Evolutionary conservation across 2,329 filamentous ascomycete species (phyloP).

Genomic region (Fusarium gaditjirri): DNA sequence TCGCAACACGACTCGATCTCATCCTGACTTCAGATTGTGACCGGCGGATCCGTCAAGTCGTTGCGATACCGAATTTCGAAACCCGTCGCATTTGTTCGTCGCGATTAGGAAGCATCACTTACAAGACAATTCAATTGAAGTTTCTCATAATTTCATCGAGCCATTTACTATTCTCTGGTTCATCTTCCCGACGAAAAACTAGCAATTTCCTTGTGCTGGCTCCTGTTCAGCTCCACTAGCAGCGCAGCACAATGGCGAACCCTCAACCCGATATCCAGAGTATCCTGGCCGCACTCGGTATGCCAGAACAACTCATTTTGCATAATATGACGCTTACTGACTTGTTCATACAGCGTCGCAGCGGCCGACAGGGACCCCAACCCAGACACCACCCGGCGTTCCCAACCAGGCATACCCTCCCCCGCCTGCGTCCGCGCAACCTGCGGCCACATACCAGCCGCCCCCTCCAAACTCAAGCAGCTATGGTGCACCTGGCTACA

Average conservation of each 20-base stretch:
- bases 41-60: conserved; percentile 14
- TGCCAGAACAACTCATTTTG: conserved; percentile 32
- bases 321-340: conserved; percentile 32
- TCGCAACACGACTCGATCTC: conserved; percentile 35
- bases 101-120: neutral
- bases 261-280: conserved; percentile 50
- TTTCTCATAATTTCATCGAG: neutral
- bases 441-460: conserved; percentile 52
- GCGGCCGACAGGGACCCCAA: conserved; percentile 54
- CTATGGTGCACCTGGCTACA: conserved; percentile 51
- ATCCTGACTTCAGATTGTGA: conserved; percentile 36
- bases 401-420: conserved; percentile 54
- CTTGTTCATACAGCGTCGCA: conserved; percentile 53
- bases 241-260: conserved; percentile 40
- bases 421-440: conserved; percentile 50
- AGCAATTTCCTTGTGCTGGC: conserved; percentile 17
- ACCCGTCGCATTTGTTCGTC: conserved; percentile 2
- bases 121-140: neutral
- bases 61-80: conserved; percentile 14
- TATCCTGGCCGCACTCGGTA: conserved; percentile 62
- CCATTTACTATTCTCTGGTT: conserved; percentile 1
- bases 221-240: conserved; percentile 19
- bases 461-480: conserved; percentile 46
- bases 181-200: conserved; percentile 15
- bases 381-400: conserved; percentile 54